Percentiles rank a stretch among this genome's conserved stretches.
These are phyloP conservation scores for Solanum etuberosum DNA, from an alignment of 257 asterid species.

Conservation along the genomic window DNA sequence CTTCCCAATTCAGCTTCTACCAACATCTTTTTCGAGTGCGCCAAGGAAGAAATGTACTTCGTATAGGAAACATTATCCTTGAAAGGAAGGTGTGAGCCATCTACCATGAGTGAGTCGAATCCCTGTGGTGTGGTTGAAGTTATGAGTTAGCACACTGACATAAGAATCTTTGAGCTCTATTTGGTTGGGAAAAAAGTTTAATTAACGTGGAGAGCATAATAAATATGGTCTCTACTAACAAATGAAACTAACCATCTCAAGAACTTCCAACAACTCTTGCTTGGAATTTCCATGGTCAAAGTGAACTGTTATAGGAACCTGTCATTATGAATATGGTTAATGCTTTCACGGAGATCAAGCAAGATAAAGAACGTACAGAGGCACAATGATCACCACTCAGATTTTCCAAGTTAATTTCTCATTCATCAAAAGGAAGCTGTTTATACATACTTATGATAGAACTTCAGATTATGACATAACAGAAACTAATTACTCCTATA, in stretches of 20 bases:
- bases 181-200: neutral
- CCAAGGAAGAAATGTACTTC: conserved; percentile 49
- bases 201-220: neutral
- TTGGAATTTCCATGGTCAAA: conserved; percentile 94
- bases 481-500: neutral
- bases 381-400: neutral
- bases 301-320: conserved; percentile 96
- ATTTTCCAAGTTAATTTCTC: neutral
- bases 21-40: conserved; percentile 48
- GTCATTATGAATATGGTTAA: conserved; percentile 9
- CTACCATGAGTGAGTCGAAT: conserved; percentile 90
- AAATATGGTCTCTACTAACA: neutral
- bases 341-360: neutral
- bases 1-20: conserved; percentile 99
- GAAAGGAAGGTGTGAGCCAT: conserved; percentile 81
- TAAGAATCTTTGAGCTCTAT: neutral
- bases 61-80: conserved; percentile 68
- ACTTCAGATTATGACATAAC: neutral
- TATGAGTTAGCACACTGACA: neutral
- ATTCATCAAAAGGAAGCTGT: neutral
- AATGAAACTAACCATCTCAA: conserved; percentile 55
- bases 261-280: conserved; percentile 68
- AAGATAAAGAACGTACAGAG: neutral
- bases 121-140: conserved; percentile 45
- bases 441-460: neutral